Conservation (phyloP, 148 eudicot genomes). For the Simmondsia chinensis region DNA sequence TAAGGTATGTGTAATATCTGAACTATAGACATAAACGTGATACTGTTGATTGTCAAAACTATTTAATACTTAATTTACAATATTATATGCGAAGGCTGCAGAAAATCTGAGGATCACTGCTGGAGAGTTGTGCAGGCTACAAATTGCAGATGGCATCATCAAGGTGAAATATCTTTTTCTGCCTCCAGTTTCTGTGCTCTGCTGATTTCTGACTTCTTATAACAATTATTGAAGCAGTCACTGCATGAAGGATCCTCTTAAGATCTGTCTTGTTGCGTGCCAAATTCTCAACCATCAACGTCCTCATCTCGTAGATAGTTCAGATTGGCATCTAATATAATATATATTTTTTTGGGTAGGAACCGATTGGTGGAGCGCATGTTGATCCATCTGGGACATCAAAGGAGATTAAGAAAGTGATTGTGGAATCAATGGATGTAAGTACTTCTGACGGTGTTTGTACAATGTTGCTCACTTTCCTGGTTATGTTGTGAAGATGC, state of each 20-base stretch:
- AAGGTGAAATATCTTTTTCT: constrained; percentile 28
- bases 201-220: background rate
- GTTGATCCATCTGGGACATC: constrained; percentile 83
- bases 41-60: background rate
- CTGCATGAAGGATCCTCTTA: too few relatives aligned
- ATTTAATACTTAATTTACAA: constrained; percentile 1
- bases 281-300: too few relatives aligned
- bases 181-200: background rate
- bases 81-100: constrained; percentile 51
- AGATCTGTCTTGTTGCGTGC: too few relatives aligned
- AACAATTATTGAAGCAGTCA: too few relatives aligned
- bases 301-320: too few relatives aligned
- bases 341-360: constrained; percentile 28
- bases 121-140: constrained; percentile 46
- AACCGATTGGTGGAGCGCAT: constrained; percentile 94
- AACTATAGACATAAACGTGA: background rate
- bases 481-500: too few relatives aligned
- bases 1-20: constrained; percentile 31
- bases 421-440: constrained; percentile 72
- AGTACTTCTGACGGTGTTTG: constrained; percentile 21
- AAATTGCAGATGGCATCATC: constrained; percentile 63
- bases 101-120: constrained; percentile 75
- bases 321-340: background rate
- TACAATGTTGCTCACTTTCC: too few relatives aligned
- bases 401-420: constrained; percentile 63